Evolutionary conservation across 164 flowering plant species (phyloP), one percentile per base, ranked within the genome.

Genomic region (Echeveria elegans): DNA sequence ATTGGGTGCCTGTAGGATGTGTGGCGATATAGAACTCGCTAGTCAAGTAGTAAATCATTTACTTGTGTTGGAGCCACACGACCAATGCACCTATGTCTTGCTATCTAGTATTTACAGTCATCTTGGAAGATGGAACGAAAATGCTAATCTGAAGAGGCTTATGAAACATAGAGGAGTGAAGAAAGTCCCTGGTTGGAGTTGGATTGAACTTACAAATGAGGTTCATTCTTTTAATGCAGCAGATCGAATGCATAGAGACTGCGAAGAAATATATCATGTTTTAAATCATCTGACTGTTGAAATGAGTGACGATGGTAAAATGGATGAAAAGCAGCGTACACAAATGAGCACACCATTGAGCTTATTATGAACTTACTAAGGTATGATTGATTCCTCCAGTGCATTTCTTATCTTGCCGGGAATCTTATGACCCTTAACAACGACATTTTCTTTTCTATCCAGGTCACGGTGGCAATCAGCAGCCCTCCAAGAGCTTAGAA

Each of bases 121-220:
- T 71, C 75, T 81, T 29, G 80, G 72, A 70, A 84, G 76, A 72
- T 89, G 97, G 97, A 83, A 81, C 36, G 90, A 89, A 52, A 79
- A 80, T 73, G 97, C 96, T 67, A 63, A 47, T 59, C 58, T 88
- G 29, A 88, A 79, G 70, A 88, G 76, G 80, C 65, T 81, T 74
- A 92, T 92, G 97, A 85, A 79, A 76, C 84, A 85, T 69, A 82
- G 82, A 72, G 83, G 88, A 24, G 90, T 92, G 64, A 83, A 70
- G 52, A 92, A 92, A 82, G 87, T 89, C 16, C 94, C 94, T 52
- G 92, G 97, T 61, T 85, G 90, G 87, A 92, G 97, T 76, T 92
- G 94, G 97, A 80, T 89, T 31, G 97, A 92, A 73, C 75, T 88
- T 43, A 72, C 78, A 47, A 80, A 83, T 34, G 69, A 79, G 63